Evolutionary conservation across 1,284 basidiomycete genomes (phyloP).

Genomic region (Caloboletus inedulis): DNA sequence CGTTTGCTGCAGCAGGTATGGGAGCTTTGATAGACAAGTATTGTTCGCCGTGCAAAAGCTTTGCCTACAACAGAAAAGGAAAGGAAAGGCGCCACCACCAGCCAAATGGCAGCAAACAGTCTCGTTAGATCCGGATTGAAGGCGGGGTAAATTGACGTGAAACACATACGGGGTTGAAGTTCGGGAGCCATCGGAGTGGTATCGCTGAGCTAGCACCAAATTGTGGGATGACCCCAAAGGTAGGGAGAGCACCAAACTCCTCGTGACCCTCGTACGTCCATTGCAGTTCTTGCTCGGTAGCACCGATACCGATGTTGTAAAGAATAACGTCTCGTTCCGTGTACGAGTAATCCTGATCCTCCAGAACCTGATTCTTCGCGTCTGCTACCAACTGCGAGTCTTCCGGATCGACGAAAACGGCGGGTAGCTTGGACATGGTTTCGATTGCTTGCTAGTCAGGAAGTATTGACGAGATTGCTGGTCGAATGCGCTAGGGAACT

Average conservation of each 20-base stretch:
- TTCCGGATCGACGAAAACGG: conserved; percentile 72
- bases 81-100: neutral
- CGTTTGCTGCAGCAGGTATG: conserved; percentile 84
- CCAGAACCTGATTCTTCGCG: conserved; percentile 67
- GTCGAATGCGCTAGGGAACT: neutral
- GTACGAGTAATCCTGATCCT: conserved; percentile 68
- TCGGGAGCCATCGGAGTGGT: conserved; percentile 84
- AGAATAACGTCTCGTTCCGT: conserved; percentile 90
- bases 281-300: conserved; percentile 87
- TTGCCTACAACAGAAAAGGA: conserved; percentile 54
- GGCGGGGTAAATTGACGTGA: too few species aligned
- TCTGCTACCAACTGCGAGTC: conserved; percentile 82
- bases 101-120: neutral
- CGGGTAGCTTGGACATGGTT: conserved; percentile 35
- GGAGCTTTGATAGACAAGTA: conserved; percentile 86
- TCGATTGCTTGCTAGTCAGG: neutral
- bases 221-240: conserved; percentile 96
- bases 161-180: conserved; percentile 81
- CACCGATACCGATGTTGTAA: conserved; percentile 97
- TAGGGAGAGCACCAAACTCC: conserved; percentile 84
- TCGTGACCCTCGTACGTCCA: conserved; percentile 92
- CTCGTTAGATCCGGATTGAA: neutral
- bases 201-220: conserved; percentile 67
- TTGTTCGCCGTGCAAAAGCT: conserved; percentile 98
- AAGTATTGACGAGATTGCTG: neutral